Base-by-base conservation (phyloP, 1,139 yeast species). In the Meyerozyma carpophila region DNA sequence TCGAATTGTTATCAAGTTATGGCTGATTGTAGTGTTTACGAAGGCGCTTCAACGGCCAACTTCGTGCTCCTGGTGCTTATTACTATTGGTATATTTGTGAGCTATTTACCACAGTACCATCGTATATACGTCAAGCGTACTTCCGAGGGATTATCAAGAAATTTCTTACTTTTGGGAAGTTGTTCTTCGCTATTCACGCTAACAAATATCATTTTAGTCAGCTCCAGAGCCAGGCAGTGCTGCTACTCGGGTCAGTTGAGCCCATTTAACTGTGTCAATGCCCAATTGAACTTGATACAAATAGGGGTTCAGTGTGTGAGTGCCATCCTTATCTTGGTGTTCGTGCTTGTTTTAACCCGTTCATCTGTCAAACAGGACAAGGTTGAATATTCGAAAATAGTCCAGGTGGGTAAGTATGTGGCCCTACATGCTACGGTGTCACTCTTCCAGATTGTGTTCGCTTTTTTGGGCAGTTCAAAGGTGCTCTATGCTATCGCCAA, bases 121-220 rank as follows among this genome's bases (percentile, higher is more conserved):
- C 73, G 85, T 41, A 82, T 89, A 41, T 63, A 77, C 42, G 55
- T 59, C 18, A 76, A 89, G 43, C 63, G 75, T 44, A 75, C 90
- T 7, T 82, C 93, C 5, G 93, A 87, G 57, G 96, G 96, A 3
- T 67, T 89, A 26, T 84, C 93, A 2, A 86, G 91, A 8, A 73
- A 77, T 54, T 89, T 83, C 56, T 67, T 89, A 41, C 65, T 88
- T 11, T 70, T 89, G 36, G 94, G 95, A 3, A 81, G 88, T 11
- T 66, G 83, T 21, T 84, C 94, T 2, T 85, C 91, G 2, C 66
- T 82, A 11, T 79, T 84, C 52, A 83, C 95, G 0, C 62, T 84
- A 39, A 72, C 86, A 27, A 89, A 89, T 55, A 77, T 89, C 43
- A 62, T 82, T 8, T 62, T 88, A 37, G 70, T 87, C 9, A 78